Base-by-base conservation (phyloP, 805 yeast species). In the Wickerhamomyces sydowiorum region DNA sequence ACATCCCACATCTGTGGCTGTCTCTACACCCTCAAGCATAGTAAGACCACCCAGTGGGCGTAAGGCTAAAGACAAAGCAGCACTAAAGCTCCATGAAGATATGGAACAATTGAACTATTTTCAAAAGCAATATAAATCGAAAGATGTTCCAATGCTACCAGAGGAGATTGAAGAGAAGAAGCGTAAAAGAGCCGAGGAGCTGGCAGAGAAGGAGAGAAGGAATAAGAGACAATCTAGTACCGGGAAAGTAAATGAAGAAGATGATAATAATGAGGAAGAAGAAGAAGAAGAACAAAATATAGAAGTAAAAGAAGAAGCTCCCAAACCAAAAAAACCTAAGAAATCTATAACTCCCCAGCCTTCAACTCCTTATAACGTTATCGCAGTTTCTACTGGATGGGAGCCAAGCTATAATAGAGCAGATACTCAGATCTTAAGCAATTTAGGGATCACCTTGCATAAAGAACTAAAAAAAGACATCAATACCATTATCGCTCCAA, bases 401-500 rank as follows among this genome's bases (percentile, higher is more conserved):
- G 84, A 80, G 37, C 57, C 63, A 8, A 71, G 61, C 17, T 55
- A 80, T 20, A 57, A 63, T 10, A 65, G 67, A 37, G 46, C 65
- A 3, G 86, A 80, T 45, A 41, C 62, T 15, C 54, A 59, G 17
- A 59, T 67, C 1, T 55, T 86, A 29, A 55, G 62, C 15, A 61
- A 61, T n/a, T 53, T 78, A 10, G 96, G 96, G 0, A 73, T 90
- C 24, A 62, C 63, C 21, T 62, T 85, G 7, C 59, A 62, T 7
- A 54, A 47, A 29, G 61, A 57, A 23, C 41, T 57, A 32, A 53
- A 49, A 20, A 56, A 60, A 13, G 64, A 63, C 7, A 56, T 66
- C 1, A 75, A 78, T 52, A 61, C 76, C 0, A 62, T 85, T 10
- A 76, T 90, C 10, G 90, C 97, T 0, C 96, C 97, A 1, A 78